phyloP scores from a whole-genome alignment of 192 early-diverging fungal genomes.

The Backusella morwellensis region DNA sequence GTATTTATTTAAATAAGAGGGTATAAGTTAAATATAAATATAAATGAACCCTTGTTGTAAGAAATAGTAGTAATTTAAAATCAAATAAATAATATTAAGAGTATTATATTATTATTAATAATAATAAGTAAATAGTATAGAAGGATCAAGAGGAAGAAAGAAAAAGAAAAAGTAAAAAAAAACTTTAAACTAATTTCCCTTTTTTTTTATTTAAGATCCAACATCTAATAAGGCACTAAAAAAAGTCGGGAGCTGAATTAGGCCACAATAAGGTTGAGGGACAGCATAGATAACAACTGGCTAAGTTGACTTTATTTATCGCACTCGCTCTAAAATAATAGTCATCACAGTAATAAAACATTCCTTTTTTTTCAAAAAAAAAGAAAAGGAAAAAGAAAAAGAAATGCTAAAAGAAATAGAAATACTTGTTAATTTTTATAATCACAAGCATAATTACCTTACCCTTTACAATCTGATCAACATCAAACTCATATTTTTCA shows the following conservation, averaged over 20 bases:
- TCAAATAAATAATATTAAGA: not conserved
- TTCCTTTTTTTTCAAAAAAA: not conserved
- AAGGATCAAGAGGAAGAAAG: constrained; percentile 1
- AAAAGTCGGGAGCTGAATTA: constrained; percentile 14
- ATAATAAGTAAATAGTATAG: not conserved
- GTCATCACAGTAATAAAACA: not conserved
- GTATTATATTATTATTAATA: not conserved
- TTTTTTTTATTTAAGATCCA: constrained; percentile 14
- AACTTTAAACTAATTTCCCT: constrained; percentile 11
- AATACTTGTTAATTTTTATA: not conserved
- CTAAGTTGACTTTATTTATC: not conserved
- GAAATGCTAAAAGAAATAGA: not conserved
- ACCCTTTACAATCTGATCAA: not conserved
- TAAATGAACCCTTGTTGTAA: not conserved
- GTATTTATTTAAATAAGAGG: not conserved
- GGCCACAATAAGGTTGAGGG: constrained; percentile 19
- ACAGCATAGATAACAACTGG: constrained; percentile 16
- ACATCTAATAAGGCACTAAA: constrained; percentile 10
- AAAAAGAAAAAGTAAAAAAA: constrained; percentile 8
- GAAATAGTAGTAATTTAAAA: not conserved
- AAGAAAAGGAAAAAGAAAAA: not conserved
- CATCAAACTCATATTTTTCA: not conserved
- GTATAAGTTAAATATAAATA: constrained; percentile 12
- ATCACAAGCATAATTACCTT: too few relatives aligned
- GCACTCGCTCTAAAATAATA: not conserved